Conservation (phyloP, 768 basidiomycete species). For the Infundibulicybe gibba region DNA sequence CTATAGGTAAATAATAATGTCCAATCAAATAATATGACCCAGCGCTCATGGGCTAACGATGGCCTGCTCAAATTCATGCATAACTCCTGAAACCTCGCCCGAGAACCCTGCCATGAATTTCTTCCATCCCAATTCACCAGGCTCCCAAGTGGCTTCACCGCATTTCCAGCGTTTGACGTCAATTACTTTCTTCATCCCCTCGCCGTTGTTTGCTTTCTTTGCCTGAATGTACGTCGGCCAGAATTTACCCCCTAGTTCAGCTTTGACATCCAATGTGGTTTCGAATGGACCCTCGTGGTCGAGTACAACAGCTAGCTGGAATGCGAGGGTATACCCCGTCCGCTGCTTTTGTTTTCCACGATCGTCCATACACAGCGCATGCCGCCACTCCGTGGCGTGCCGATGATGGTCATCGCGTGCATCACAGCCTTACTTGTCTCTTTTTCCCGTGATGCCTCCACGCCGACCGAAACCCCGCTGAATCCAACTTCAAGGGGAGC, state of each 20-base stretch:
- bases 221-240: conserved; percentile 14
- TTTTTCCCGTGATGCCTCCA: conserved; percentile 11
- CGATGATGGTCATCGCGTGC: conserved; percentile 18
- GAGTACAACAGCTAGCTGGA: conserved; percentile 15
- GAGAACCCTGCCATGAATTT: conserved; percentile 12
- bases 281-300: conserved; percentile 12
- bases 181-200: conserved; percentile 10
- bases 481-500: conserved; percentile 7
- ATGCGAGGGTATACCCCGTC: conserved; percentile 15
- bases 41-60: conserved; percentile 11
- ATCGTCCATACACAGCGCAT: conserved; percentile 14
- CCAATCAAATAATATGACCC: not conserved
- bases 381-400: conserved; percentile 7
- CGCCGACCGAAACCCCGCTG: conserved; percentile 7
- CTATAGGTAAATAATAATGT: not conserved
- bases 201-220: conserved; percentile 11
- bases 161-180: conserved; percentile 17
- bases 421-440: conserved; percentile 12
- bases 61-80: conserved; percentile 12
- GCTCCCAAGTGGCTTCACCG: conserved; percentile 13
- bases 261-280: conserved; percentile 14
- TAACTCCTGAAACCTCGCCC: conserved; percentile 13
- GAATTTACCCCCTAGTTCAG: conserved; percentile 13
- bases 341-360: conserved; percentile 17
- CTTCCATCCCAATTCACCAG: conserved; percentile 16